Percentiles rank a stretch among this genome's conserved stretches.
phyloP scores from a whole-genome alignment of 371 early-diverging fungal species.

The Amoeboaphelidium occidentale region DNA sequence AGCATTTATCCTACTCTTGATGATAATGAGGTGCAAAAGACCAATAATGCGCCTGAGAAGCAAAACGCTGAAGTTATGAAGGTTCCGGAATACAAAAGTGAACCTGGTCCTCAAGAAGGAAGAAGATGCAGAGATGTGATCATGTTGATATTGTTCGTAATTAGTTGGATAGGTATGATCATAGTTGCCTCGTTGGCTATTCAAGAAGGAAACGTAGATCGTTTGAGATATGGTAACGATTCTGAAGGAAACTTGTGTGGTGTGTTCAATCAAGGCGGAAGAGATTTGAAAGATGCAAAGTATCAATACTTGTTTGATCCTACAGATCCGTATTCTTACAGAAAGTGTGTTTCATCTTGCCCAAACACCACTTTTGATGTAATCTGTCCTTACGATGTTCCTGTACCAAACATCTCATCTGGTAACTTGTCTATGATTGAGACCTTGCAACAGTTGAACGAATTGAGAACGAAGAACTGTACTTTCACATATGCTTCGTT shows the following conservation, averaged over 20 bases:
- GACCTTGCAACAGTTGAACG: not conserved
- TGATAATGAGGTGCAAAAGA: not conserved
- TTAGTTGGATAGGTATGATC: constrained; percentile 6
- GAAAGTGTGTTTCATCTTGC: not conserved
- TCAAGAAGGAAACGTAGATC: not conserved
- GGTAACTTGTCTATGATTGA: not conserved
- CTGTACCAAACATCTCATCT: not conserved
- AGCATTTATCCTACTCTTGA: not conserved
- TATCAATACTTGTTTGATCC: constrained; percentile 4
- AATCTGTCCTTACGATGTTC: not conserved
- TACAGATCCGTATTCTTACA: not conserved
- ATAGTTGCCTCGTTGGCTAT: constrained; percentile 4
- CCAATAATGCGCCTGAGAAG: too few species aligned
- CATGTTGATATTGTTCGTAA: constrained; percentile 4
- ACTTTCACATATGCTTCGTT: not conserved
- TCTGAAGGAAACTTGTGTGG: constrained; percentile 7
- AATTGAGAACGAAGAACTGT: not conserved
- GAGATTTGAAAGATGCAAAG: constrained; percentile 1
- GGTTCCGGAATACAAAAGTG: not conserved
- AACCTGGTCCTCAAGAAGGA: constrained; percentile 5
- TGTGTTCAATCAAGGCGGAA: not conserved
- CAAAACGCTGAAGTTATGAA: too few species aligned
- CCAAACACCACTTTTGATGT: not conserved
- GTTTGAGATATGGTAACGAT: constrained; percentile 5
- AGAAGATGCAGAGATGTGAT: constrained; percentile 4